Conservation (phyloP, 2,329 filamentous ascomycete genomes). For the Claviceps sp. region DNA sequence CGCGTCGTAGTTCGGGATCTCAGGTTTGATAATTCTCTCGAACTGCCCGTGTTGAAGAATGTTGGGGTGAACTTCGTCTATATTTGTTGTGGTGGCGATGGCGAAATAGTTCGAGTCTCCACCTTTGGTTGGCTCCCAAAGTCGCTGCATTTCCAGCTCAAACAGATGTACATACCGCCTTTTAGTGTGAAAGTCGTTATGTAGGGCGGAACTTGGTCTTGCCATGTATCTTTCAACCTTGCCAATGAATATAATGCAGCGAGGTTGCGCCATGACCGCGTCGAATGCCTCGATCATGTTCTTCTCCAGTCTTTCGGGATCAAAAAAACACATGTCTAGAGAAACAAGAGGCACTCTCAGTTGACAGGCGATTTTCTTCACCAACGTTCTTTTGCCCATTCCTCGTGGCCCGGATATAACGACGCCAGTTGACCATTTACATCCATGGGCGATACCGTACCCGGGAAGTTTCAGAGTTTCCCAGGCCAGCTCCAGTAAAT, state of each 20-base stretch:
- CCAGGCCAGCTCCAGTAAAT: conserved; percentile 9
- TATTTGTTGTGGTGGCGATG: conserved; percentile 78
- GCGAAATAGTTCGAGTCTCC: conserved; percentile 72
- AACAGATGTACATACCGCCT: conserved; percentile 78
- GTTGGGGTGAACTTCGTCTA: conserved; percentile 72
- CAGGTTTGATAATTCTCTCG: conserved; percentile 73
- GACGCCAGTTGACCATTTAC: conserved; percentile 36
- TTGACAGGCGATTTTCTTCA: conserved; percentile 58
- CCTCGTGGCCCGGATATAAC: conserved; percentile 68
- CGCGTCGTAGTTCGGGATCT: conserved; percentile 67
- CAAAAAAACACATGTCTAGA: conserved; percentile 21
- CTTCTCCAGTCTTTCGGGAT: conserved; percentile 26
- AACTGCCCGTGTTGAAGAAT: conserved; percentile 64
- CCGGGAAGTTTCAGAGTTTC: conserved; percentile 12
- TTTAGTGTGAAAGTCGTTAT: conserved; percentile 81
- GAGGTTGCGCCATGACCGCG: conserved; percentile 72
- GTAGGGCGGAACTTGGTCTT: conserved; percentile 61
- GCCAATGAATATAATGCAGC: conserved; percentile 83
- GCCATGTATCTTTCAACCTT: conserved; percentile 78
- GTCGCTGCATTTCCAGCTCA: conserved; percentile 71
- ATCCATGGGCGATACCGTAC: conserved; percentile 7
- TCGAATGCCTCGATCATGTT: conserved; percentile 38
- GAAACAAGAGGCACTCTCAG: conserved; percentile 63
- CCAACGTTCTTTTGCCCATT: conserved; percentile 68
- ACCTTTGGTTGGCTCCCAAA: conserved; percentile 55